Evolutionary conservation across 768 basidiomycete species (phyloP), one percentile per base, ranked within the genome.

Genomic region (Rhizopogon vinicolor): DNA sequence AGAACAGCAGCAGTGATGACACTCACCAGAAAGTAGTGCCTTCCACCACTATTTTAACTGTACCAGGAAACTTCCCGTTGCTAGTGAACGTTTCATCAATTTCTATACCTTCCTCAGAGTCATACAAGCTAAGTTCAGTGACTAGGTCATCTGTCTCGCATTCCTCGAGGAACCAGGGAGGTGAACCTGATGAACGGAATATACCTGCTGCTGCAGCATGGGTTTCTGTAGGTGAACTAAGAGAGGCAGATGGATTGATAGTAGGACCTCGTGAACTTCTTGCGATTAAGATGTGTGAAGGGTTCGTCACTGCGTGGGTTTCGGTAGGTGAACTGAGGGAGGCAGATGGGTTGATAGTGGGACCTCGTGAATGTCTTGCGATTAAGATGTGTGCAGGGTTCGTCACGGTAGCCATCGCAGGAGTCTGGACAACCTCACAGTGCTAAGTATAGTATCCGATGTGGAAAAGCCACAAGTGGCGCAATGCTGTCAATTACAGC

Each of bases 381-480:
- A 93, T 93, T 65, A 93, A 87, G 60, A 92, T 89, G 66, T 92
- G 90, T 7, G 91, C 86, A 1, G 91, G 91, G 66, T 93, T 89
- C 46, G 13, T 3, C 10, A 51, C 33, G 13, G 85, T 18, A 35
- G 25, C 75, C 82, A 85, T 85, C 31, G 51, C n/a, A 41, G 25
- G 18, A 48, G 14, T 33, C 8, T 8, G 31, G 31, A 33, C 25
- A 25, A 25, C 25, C 31, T 33, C 31, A 33, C 7, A 33, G 31
- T 8, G 7, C 31, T 33, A 22, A 22, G 22, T 22, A 22, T 22
- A 22, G 25, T 25, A 4, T 25, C 3, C 25, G 25, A 25, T 25
- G 25, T 25, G 25, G 25, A 25, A 25, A 25, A 25, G 25, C 25
- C 25, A 25, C 25, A 25, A 25, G 25, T 25, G 25, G 25, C 25